Evolutionary conservation across 2,329 filamentous ascomycete genomes (phyloP), one percentile per base, ranked within the genome.

Genomic region (Pezicula neosporulosa): DNA sequence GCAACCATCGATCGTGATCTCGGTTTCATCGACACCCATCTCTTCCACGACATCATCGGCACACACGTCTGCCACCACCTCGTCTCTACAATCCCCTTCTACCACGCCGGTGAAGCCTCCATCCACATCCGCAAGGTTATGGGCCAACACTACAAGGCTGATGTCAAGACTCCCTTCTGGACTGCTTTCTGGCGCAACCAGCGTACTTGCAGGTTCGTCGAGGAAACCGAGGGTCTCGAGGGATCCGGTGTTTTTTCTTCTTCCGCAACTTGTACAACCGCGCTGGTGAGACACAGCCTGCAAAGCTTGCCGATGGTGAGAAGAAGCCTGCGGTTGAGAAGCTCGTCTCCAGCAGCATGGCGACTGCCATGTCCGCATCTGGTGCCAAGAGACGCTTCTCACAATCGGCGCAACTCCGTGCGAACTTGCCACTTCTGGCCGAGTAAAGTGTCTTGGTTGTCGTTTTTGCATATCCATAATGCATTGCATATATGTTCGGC

Each of bases 21-120:
- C 55, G 83, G 83, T 41, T 85, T 82, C 64, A 77, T 86, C 56
- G 83, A 82, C 45, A 74, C 75, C n/a, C 77, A 85, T 66, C 70
- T 86, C 55, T 84, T 86, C 74, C 83, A 86, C 67, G 77, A 80
- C 56, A 86, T 86, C 64, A 82, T 85, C 42, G 81, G 83, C 56
- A 78, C 77, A 47, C 82, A 86, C 61, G 82, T 86, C 16, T 74
- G 84, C 21, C 82, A 85, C 66, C 83, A 86, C 59, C 68, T 81
- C 10, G 81, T 84, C 66, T 77, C 81, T 69, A 78, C 70, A 58
- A 83, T 83, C 43, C 81, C 81, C 13, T 82, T 82, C 66, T 85
- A 85, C 70, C 72, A 81, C 58, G 80, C 80, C 19, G 74, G 78
- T 53, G 76, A 81, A 62, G 80, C 80, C n/a, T 81, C 79, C 9